A percentile compares a stretch with the other conserved stretches of the same genome.
These are phyloP conservation scores for Aspergillus bridgeri DNA, from an alignment of 495 filamentous ascomycete genomes.

Conservation along the genomic window DNA sequence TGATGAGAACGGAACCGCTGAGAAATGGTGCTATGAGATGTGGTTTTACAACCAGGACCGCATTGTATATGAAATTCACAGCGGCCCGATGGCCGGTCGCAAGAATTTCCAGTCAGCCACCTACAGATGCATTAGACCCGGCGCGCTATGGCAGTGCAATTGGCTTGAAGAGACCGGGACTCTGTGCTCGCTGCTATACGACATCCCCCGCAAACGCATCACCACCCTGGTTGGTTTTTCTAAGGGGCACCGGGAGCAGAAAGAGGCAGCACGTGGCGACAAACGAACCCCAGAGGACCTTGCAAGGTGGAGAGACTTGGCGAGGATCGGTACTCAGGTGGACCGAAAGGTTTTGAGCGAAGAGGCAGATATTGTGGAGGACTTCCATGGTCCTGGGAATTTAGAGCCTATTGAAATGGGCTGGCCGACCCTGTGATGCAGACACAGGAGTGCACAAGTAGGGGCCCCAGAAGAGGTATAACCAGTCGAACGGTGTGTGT, in stretches of 20 bases:
- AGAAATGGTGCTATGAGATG: slow-evolving; percentile 46
- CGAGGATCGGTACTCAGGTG: slow-evolving; percentile 29
- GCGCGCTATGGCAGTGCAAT: slow-evolving; percentile 40
- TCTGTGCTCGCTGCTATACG: slow-evolving; percentile 37
- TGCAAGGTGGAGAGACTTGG: slow-evolving; percentile 32
- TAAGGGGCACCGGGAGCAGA: slow-evolving; percentile 38
- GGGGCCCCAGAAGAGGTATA: background rate
- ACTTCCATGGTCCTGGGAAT: slow-evolving; percentile 32
- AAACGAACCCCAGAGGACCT: slow-evolving; percentile 34
- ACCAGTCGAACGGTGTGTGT: background rate
- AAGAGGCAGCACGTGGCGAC: slow-evolving; percentile 34
- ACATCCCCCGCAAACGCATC: slow-evolving; percentile 29
- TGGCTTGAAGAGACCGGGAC: slow-evolving; percentile 42
- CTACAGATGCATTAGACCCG: slow-evolving; percentile 38
- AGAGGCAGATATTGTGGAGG: slow-evolving; percentile 38
- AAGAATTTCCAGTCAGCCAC: slow-evolving; percentile 36
- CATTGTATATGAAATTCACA: slow-evolving; percentile 42
- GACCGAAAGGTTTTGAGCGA: slow-evolving; percentile 37
- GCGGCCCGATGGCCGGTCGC: slow-evolving; percentile 39
- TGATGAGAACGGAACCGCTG: slow-evolving; percentile 26
- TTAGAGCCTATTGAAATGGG: slow-evolving; percentile 30
- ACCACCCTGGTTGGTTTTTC: slow-evolving; percentile 36
- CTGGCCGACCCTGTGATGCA: slow-evolving; percentile 29
- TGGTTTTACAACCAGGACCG: slow-evolving; percentile 41
- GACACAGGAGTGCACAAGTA: too few relatives aligned